Evolutionary conservation across 495 filamentous ascomycete species (phyloP).

Genomic region (Penicillium waksmanii): DNA sequence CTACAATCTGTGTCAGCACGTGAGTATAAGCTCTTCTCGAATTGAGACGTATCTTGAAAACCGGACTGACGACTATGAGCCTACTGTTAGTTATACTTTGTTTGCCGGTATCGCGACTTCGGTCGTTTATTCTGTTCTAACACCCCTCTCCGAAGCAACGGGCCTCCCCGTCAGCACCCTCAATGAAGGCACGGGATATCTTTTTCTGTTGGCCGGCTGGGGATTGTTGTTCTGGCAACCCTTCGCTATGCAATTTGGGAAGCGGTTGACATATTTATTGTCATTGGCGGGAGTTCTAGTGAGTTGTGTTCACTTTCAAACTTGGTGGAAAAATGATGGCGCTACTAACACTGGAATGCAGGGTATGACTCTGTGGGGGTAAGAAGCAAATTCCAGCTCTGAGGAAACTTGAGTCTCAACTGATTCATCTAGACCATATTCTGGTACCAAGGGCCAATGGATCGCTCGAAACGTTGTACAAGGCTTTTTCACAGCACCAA

Average conservation of each 20-base stretch:
- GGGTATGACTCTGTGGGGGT: constrained; percentile 48
- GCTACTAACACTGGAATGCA: constrained; percentile 16
- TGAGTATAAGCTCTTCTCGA: constrained; percentile 19
- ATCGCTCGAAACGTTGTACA: constrained; percentile 63
- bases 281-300: constrained; percentile 59
- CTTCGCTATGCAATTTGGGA: constrained; percentile 67
- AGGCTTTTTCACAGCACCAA: constrained; percentile 68
- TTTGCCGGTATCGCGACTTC: constrained; percentile 63
- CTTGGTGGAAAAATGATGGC: background rate
- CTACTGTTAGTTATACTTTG: constrained; percentile 54
- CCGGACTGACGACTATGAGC: background rate
- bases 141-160: constrained; percentile 58
- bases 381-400: constrained; percentile 13
- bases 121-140: constrained; percentile 64
- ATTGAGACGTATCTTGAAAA: background rate
- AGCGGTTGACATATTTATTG: constrained; percentile 64
- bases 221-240: constrained; percentile 72
- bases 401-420: constrained; percentile 7
- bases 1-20: constrained; percentile 52
- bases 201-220: constrained; percentile 67
- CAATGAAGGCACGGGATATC: constrained; percentile 65
- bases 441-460: constrained; percentile 60
- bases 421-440: constrained; percentile 36
- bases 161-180: constrained; percentile 56
- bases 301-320: constrained; percentile 12